Evolutionary conservation across 257 asterid species (phyloP).

Genomic region (Marsdenia floribunda): DNA sequence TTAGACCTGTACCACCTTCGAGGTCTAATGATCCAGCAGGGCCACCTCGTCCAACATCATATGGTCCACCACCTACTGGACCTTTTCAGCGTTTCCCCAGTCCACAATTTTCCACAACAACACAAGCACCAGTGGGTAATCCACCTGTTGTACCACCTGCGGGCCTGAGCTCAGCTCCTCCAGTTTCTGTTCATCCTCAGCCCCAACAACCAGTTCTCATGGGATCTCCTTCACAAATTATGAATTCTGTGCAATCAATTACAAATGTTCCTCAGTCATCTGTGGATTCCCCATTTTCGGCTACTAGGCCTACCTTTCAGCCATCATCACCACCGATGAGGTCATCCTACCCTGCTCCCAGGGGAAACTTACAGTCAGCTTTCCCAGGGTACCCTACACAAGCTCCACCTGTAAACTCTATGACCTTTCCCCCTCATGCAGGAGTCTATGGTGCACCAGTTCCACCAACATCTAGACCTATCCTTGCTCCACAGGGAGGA

Average conservation of each 20-base stretch:
- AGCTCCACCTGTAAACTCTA: constrained; percentile 42
- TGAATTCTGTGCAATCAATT: constrained; percentile 40
- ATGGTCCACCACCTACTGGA: constrained; percentile 56
- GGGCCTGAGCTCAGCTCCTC: constrained; percentile 33
- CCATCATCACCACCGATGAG: constrained; percentile 55
- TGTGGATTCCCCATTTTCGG: constrained; percentile 35
- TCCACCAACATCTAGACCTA: constrained; percentile 37
- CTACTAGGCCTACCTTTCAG: constrained; percentile 53
- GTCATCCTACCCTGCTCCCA: constrained; percentile 42
- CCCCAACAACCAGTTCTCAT: constrained; percentile 44
- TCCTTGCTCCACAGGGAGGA: constrained; percentile 57
- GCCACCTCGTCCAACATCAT: constrained; percentile 52
- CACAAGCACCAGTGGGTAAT: constrained; percentile 40
- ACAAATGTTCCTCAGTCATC: constrained; percentile 32
- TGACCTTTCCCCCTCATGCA: constrained; percentile 40
- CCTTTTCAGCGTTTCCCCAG: constrained; percentile 47
- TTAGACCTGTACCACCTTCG: constrained; percentile 44
- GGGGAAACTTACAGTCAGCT: constrained; percentile 53
- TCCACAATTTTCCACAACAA: constrained; percentile 41
- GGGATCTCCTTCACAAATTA: constrained; percentile 64
- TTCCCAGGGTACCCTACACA: constrained; percentile 67
- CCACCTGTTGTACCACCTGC: constrained; percentile 50
- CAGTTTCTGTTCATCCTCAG: constrained; percentile 38
- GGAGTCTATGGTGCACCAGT: constrained; percentile 51
- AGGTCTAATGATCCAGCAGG: constrained; percentile 44